Evolutionary conservation across 2,329 filamentous ascomycete genomes (phyloP), one percentile per base, ranked within the genome.

Genomic region (Neodidymelliopsis sp.): DNA sequence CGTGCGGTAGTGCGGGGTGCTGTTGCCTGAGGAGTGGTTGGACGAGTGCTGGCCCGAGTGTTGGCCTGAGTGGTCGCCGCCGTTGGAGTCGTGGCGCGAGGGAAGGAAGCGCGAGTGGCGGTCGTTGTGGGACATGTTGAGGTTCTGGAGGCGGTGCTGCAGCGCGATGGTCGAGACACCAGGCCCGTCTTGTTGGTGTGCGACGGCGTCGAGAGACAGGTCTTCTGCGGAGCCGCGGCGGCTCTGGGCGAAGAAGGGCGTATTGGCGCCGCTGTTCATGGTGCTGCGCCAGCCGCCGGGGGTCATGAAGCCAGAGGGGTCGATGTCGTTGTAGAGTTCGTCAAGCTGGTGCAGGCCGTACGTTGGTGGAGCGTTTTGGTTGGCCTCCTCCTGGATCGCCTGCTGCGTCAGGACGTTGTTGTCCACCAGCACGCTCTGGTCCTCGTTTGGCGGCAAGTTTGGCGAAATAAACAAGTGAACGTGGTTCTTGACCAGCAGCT

Each of bases 391-490:
- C 29, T 79, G 77, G 33, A 81, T 77, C 8, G 76, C 69, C 46
- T 65, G 76, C 18, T 65, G 59, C 7, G 54, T 59, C 22, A 72
- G 71, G 15, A 72, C 43, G 42, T 57, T 56, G 51, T 77, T 69
- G 60, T 79, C 74, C 50, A 73, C 66, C 2, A 65, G 51, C 2
- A 97, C 81, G 62, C 89, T 87, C 62, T 96, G 94, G 52, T 93
- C 84, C 41, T 96, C 91, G 63, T 94, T 90, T 27, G 97, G 84
- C 0, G 91, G 88, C 63, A 96, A 85, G 66, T 94, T 94, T 0
- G 94, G 93, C 4, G 94, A 99, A 59, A 97, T 97, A 75, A 96
- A 97, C 28, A 99, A 87, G 44, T 91, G 91, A 12, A 97, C 84
- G 1, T 94, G 92, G 23, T 97, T 84, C 30, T 91, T 94, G 35